A percentile compares a stretch with the other conserved stretches of the same genome.
Evolutionary conservation across 2,329 filamentous ascomycete genomes (phyloP).

Genomic region (Aspergillus sojae): DNA sequence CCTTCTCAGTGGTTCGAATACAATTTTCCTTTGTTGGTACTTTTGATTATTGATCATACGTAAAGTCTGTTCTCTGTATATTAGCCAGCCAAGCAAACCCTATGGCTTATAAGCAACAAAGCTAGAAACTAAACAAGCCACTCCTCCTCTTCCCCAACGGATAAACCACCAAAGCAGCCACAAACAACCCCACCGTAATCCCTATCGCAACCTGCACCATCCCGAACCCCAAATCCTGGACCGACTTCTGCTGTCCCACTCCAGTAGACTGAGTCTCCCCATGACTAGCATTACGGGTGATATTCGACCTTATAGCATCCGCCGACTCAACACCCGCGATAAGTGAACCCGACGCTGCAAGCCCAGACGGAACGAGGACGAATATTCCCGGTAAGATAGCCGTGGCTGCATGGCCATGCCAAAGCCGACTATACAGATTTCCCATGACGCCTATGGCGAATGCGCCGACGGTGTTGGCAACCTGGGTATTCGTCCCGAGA

Average conservation of each 20-base stretch:
- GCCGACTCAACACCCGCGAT: constrained; percentile 60
- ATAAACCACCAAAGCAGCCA: constrained; percentile 51
- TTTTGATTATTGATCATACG: too few species aligned
- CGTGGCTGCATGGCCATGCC: constrained; percentile 79
- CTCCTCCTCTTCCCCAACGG: constrained; percentile 50
- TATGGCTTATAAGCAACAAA: too few species aligned
- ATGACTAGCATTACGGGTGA: constrained; percentile 13
- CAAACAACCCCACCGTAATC: constrained; percentile 50
- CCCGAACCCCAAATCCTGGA: constrained; percentile 49
- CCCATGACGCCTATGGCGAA: constrained; percentile 75
- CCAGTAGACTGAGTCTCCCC: background rate
- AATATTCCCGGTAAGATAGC: constrained; percentile 88
- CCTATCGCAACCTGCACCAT: constrained; percentile 53
- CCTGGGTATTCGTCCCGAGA: constrained; percentile 71
- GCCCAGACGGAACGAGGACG: constrained; percentile 63
- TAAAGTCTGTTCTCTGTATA: too few species aligned
- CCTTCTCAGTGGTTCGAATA: too few species aligned
- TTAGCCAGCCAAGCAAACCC: too few species aligned
- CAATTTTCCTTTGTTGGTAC: too few species aligned
- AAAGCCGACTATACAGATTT: constrained; percentile 72
- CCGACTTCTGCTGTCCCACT: constrained; percentile 32
- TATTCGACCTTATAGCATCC: constrained; percentile 52
- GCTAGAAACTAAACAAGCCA: constrained; percentile 49
- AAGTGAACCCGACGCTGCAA: constrained; percentile 56
- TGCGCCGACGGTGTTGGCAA: constrained; percentile 77